Conservation (phyloP, 192 early-diverging fungal genomes). For the Obelidium mucronatum region DNA sequence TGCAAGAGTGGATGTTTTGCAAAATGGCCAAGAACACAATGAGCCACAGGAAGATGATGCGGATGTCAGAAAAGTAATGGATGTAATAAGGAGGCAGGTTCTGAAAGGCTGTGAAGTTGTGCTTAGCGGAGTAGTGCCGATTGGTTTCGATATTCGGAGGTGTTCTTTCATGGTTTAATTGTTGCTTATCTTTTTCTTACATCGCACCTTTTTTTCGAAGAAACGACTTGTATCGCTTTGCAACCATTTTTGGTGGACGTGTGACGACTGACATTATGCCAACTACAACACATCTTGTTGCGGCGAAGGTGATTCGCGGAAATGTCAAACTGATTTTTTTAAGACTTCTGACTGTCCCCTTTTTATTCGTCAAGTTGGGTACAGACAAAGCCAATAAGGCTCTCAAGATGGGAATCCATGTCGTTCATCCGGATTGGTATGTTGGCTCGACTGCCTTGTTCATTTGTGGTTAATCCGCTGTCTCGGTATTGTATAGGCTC, state of each 20-base stretch:
- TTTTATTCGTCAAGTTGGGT: too few relatives aligned
- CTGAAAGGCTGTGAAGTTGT: slow-evolving; percentile 73
- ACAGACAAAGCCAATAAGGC: slow-evolving; percentile 82
- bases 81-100: slow-evolving; percentile 64
- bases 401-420: slow-evolving; percentile 44
- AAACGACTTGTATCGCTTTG: slow-evolving; percentile 84
- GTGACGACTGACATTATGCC: slow-evolving; percentile 69
- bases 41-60: slow-evolving; percentile 8
- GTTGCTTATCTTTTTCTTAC: not conserved
- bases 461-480: slow-evolving; percentile 10
- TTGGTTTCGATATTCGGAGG: slow-evolving; percentile 54
- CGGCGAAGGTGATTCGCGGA: slow-evolving; percentile 81
- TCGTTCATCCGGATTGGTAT: slow-evolving; percentile 68
- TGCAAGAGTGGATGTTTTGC: slow-evolving; percentile 50
- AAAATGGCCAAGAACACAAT: too few relatives aligned
- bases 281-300: slow-evolving; percentile 87
- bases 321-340: not conserved
- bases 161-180: slow-evolving; percentile 15
- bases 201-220: slow-evolving; percentile 21
- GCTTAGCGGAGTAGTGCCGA: slow-evolving; percentile 85
- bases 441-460: slow-evolving; percentile 40
- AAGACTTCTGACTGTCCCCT: not conserved
- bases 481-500: slow-evolving; percentile 57
- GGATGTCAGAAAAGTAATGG: slow-evolving; percentile 64
- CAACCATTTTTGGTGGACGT: slow-evolving; percentile 81